Conservation (phyloP, 441 rosid genomes). For the Viola pubescens region DNA sequence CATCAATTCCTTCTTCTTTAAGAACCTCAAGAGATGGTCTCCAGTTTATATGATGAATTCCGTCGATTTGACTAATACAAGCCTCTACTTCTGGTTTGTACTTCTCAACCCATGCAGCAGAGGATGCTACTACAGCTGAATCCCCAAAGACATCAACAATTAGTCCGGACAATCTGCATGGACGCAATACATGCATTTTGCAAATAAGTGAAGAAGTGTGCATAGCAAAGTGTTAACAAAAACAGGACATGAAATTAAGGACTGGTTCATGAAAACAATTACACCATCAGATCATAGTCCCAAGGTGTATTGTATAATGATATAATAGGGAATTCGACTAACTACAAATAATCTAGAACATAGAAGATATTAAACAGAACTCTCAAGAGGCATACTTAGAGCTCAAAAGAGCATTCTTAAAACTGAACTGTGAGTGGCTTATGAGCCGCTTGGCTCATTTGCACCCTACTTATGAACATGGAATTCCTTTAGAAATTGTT, state of each 20-base stretch:
- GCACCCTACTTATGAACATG: too few species aligned
- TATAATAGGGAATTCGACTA: too few species aligned
- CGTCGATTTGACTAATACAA: conserved; percentile 43
- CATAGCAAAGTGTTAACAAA: conserved; percentile 2
- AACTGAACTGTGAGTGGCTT: too few species aligned
- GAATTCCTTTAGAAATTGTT: too few species aligned
- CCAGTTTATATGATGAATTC: conserved; percentile 66
- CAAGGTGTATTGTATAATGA: too few species aligned
- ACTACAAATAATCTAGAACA: too few species aligned
- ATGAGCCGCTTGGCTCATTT: too few species aligned
- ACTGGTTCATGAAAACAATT: conserved; percentile 1
- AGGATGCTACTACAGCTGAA: conserved; percentile 78
- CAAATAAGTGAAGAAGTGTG: conserved; percentile 8
- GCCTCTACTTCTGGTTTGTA: conserved; percentile 52
- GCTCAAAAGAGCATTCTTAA: too few species aligned
- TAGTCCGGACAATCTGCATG: conserved; percentile 71
- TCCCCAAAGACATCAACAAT: conserved; percentile 84
- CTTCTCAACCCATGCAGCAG: conserved; percentile 96
- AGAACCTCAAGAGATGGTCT: conserved; percentile 77
- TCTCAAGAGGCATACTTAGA: too few species aligned
- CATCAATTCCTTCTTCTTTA: conserved; percentile 76
- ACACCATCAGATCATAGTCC: not conserved
- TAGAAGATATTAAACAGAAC: too few species aligned
- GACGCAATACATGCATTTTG: conserved; percentile 9
- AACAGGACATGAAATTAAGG: not conserved